Evolutionary conservation across 306 rosid species (phyloP).

Genomic region (Begonia masoniana): DNA sequence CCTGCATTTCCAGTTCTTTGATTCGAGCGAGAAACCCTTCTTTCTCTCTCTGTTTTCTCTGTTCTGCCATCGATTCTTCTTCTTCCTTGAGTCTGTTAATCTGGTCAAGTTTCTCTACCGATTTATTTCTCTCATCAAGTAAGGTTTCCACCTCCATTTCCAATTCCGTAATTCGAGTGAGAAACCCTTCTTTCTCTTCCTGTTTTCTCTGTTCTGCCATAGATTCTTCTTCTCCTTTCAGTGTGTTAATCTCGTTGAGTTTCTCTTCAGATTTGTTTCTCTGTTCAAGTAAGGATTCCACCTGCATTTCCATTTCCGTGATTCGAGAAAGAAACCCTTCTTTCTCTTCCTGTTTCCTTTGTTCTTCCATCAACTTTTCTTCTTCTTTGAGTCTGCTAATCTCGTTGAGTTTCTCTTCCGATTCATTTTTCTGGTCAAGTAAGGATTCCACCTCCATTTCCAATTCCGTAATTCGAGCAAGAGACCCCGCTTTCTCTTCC

Average conservation of each 20-base stretch:
- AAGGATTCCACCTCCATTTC: slow-evolving; percentile 17
- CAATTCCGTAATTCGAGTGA: slow-evolving; percentile 20
- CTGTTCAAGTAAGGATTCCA: not conserved
- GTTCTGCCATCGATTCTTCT: slow-evolving; percentile 14
- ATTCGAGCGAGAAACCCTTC: slow-evolving; percentile 15
- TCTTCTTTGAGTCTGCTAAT: slow-evolving; percentile 15
- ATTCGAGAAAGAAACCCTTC: slow-evolving; percentile 15
- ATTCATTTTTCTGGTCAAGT: no score
- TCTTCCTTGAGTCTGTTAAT: slow-evolving; percentile 16
- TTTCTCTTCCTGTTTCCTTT: slow-evolving; percentile 20
- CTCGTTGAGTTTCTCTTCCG: no score
- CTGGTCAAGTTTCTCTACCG: no score
- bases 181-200: slow-evolving; percentile 25
- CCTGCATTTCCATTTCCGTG: slow-evolving; percentile 30
- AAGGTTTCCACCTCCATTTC: slow-evolving; percentile 17
- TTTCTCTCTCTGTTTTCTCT: slow-evolving; percentile 19
- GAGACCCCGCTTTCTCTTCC: slow-evolving; percentile 24
- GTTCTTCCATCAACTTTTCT: slow-evolving; percentile 13
- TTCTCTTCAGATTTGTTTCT: no score
- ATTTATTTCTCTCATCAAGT: no score
- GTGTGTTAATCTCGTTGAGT: no score
- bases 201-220: slow-evolving; percentile 9
- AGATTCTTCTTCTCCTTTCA: slow-evolving; percentile 23
- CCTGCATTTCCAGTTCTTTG: slow-evolving; percentile 28
- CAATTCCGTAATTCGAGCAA: slow-evolving; percentile 21